phyloP scores from a whole-genome alignment of 2,329 filamentous ascomycete genomes.

The Grosmannia clavigera region DNA sequence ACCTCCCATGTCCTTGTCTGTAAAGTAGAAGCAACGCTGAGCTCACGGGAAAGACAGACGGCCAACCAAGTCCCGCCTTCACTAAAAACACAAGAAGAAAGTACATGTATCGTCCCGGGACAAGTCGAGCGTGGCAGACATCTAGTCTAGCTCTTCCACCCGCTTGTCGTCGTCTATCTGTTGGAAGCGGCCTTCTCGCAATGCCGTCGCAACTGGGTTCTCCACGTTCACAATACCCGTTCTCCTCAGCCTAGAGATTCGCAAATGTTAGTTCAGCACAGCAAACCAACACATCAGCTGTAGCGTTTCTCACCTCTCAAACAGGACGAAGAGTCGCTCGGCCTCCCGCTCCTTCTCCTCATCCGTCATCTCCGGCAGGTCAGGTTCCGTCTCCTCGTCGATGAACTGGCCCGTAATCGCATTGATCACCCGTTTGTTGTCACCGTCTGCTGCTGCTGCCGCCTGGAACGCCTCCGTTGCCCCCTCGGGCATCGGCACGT shows the following conservation, averaged over 20 bases:
- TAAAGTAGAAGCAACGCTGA: neutral
- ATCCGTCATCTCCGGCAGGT: constrained; percentile 64
- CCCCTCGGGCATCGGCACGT: constrained; percentile 61
- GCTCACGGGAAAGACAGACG: neutral
- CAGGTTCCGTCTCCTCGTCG: constrained; percentile 49
- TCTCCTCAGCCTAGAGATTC: constrained; percentile 41
- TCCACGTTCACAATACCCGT: constrained; percentile 67
- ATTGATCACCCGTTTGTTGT: constrained; percentile 40
- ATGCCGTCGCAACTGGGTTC: constrained; percentile 63
- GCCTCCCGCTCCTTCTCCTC: constrained; percentile 90
- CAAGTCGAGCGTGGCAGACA: neutral
- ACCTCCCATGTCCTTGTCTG: neutral
- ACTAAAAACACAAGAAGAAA: neutral
- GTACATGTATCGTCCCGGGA: neutral
- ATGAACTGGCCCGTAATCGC: constrained; percentile 78
- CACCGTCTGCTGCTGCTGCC: constrained; percentile 4
- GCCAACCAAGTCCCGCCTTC: neutral
- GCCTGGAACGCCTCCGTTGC: constrained; percentile 15
- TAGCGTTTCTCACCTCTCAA: constrained; percentile 52
- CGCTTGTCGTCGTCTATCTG: constrained; percentile 50
- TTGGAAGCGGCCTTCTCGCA: constrained; percentile 57
- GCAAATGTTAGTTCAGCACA: neutral
- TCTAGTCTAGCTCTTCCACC: constrained; percentile 27
- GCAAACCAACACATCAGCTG: neutral
- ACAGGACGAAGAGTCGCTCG: constrained; percentile 78